phyloP scores from a whole-genome alignment of 148 eudicot species.

The Persicaria tinctoria region DNA sequence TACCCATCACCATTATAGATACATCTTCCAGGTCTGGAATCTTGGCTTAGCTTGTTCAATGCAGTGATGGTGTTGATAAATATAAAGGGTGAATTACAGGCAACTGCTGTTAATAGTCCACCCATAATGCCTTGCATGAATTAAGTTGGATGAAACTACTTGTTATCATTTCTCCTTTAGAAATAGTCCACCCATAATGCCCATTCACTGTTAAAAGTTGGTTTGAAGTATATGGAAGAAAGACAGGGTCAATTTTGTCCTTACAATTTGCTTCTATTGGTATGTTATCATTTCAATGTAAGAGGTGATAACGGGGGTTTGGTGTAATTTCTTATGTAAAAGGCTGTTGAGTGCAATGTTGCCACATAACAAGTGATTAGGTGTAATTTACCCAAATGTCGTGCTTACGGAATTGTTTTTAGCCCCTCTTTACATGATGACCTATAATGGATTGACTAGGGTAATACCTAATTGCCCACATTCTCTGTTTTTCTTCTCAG shows the following conservation, averaged over 20 bases:
- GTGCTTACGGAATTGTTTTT: slow-evolving; percentile 6
- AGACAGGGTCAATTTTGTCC: background rate
- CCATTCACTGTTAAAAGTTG: background rate
- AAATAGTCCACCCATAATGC: background rate
- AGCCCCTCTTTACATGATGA: background rate
- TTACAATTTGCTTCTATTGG: too few relatives aligned
- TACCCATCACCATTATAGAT: slow-evolving; percentile 70
- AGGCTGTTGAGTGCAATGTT: background rate
- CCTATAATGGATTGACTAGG: background rate
- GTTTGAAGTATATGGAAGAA: background rate
- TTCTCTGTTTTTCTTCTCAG: background rate
- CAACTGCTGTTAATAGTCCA: background rate
- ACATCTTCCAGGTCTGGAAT: slow-evolving; percentile 60
- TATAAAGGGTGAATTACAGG: background rate
- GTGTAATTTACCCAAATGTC: background rate
- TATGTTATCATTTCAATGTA: background rate
- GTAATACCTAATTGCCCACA: background rate
- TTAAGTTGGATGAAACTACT: background rate
- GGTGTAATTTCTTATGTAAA: background rate
- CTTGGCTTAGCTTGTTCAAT: background rate
- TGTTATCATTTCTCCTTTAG: background rate
- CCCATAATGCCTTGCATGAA: too few relatives aligned
- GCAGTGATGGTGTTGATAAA: background rate
- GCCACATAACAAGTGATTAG: background rate
- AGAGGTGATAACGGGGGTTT: background rate